These are phyloP conservation scores for Pyrus hybrid DNA, from an alignment of 331 rosid genomes.

Conservation along the genomic window DNA sequence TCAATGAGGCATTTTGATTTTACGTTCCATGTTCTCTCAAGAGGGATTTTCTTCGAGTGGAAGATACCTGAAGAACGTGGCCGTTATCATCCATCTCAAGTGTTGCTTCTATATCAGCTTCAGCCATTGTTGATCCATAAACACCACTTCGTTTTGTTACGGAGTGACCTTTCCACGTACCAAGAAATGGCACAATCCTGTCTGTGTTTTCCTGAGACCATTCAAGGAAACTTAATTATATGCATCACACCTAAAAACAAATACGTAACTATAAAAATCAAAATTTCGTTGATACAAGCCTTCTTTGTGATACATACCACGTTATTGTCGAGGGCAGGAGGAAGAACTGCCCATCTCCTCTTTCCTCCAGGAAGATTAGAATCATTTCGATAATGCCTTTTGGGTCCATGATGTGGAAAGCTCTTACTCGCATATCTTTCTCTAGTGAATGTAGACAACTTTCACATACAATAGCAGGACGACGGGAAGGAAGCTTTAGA, in stretches of 20 bases:
- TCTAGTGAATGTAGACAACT: slow-evolving; percentile 65
- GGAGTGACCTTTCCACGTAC: slow-evolving; percentile 85
- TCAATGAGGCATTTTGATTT: not conserved
- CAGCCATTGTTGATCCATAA: slow-evolving; percentile 82
- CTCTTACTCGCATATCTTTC: slow-evolving; percentile 73
- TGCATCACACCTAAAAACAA: not conserved
- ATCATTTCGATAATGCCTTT: slow-evolving; percentile 81
- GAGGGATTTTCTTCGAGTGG: slow-evolving; percentile 6
- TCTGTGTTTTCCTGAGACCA: slow-evolving; percentile 34
- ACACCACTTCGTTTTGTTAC: slow-evolving; percentile 88
- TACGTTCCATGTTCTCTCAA: not conserved
- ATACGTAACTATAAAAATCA: not conserved
- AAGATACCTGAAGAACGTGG: slow-evolving; percentile 73
- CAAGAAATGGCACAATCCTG: slow-evolving; percentile 74
- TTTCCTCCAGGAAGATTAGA: slow-evolving; percentile 75
- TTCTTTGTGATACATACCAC: slow-evolving; percentile 29
- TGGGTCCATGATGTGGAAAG: slow-evolving; percentile 90
- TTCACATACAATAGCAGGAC: slow-evolving; percentile 90
- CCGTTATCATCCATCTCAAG: slow-evolving; percentile 59
- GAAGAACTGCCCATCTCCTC: slow-evolving; percentile 44
- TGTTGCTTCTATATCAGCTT: slow-evolving; percentile 56
- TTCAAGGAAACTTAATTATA: not conserved
- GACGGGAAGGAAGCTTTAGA: slow-evolving; percentile 82
- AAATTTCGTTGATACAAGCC: not conserved
- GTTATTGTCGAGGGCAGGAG: slow-evolving; percentile 33